Percentiles rank a stretch among this genome's conserved stretches.
phyloP scores from a whole-genome alignment of 176 grass and related monocot genomes.

The Aegilops longissima region DNA sequence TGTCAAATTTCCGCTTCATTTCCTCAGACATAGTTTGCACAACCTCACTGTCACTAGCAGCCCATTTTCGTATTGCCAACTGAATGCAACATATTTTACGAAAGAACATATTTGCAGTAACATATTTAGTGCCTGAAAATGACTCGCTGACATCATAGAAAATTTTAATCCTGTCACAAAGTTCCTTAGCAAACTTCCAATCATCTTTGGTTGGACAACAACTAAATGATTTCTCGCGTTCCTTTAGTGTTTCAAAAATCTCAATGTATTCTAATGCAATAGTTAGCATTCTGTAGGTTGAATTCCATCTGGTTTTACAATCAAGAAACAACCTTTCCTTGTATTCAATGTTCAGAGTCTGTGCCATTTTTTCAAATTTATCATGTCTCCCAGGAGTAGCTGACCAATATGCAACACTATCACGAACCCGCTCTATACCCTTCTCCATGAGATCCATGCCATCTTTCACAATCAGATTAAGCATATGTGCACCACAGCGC shows the following conservation, averaged over 20 bases:
- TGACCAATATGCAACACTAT: neutral
- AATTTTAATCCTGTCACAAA: neutral
- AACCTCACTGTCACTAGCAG: neutral
- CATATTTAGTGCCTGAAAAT: constrained; percentile 8
- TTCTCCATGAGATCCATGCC: too few species aligned
- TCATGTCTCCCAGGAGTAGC: neutral
- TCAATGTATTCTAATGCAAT: neutral
- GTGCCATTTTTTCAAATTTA: too few species aligned
- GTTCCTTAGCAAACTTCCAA: neutral
- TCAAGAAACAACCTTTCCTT: neutral
- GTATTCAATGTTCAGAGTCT: neutral
- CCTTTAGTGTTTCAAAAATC: neutral
- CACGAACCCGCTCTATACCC: too few species aligned
- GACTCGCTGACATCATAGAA: neutral
- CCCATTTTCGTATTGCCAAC: neutral
- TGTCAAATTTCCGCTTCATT: neutral
- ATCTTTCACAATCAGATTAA: too few species aligned
- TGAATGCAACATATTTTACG: constrained; percentile 19
- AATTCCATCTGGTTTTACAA: neutral
- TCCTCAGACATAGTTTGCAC: neutral
- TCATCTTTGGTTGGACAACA: neutral
- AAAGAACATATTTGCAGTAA: constrained; percentile 14
- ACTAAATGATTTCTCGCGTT: neutral
- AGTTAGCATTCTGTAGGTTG: neutral
- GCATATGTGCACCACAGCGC: too few species aligned